Conservation (phyloP, 164 flowering plant genomes). For the Houttuynia cordata region DNA sequence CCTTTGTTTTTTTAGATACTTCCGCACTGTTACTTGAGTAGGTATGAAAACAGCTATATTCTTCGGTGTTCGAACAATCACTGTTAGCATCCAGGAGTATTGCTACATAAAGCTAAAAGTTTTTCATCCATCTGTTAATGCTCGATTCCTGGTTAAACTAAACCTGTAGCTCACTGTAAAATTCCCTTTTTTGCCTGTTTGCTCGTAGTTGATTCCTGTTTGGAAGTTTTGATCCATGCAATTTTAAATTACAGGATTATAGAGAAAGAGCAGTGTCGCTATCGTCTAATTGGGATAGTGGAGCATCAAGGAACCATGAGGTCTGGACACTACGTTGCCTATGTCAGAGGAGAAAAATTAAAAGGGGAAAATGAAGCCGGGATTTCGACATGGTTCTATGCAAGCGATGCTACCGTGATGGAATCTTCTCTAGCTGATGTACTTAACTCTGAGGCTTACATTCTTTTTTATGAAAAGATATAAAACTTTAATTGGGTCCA, state of each 20-base stretch:
- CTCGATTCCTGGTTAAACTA: too few relatives aligned
- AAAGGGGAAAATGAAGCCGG: constrained; percentile 15
- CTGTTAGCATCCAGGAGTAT: too few relatives aligned
- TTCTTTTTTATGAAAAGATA: constrained; percentile 61
- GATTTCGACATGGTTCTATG: constrained; percentile 48
- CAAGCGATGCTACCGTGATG: constrained; percentile 61
- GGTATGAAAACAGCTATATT: too few relatives aligned
- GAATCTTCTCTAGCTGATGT: constrained; percentile 60
- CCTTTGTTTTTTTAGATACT: too few relatives aligned
- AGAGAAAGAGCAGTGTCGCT: constrained; percentile 25
- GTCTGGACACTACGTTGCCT: constrained; percentile 92
- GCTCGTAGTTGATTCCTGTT: background rate
- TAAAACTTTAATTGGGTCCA: background rate
- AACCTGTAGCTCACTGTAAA: too few relatives aligned
- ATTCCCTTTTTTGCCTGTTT: too few relatives aligned
- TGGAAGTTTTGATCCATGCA: background rate
- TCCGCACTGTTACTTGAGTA: too few relatives aligned
- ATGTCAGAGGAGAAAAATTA: constrained; percentile 40
- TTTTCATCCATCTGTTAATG: too few relatives aligned
- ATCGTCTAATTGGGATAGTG: constrained; percentile 65
- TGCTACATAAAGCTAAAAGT: too few relatives aligned
- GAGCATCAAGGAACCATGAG: constrained; percentile 89
- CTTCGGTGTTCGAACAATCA: too few relatives aligned
- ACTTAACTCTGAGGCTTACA: constrained; percentile 74
- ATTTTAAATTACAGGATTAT: constrained; percentile 29